Conservation (phyloP, 768 basidiomycete genomes). For the Rhodotorula kratochvilovae region DNA sequence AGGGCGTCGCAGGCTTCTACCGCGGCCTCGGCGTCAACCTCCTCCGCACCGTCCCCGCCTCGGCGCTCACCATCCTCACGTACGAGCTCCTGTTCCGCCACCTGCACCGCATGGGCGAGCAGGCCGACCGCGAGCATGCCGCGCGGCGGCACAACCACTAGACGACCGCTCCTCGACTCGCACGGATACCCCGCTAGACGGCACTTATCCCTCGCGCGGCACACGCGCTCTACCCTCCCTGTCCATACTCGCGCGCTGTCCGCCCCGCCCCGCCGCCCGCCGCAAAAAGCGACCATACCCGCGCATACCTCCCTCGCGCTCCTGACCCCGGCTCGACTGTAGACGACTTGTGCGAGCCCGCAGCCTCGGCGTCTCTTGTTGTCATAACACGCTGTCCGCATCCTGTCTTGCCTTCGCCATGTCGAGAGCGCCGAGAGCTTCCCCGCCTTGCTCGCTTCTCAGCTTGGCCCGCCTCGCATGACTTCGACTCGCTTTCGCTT, state of each 20-base stretch:
- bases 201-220: too few relatives aligned
- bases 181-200: too few relatives aligned
- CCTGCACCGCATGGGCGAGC: background rate
- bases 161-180: too few relatives aligned
- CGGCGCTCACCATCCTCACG: slow-evolving; percentile 92
- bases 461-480: too few relatives aligned
- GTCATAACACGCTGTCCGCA: background rate
- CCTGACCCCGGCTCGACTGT: too few relatives aligned
- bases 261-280: too few relatives aligned
- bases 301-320: too few relatives aligned
- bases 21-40: slow-evolving; percentile 91
- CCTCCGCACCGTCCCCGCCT: slow-evolving; percentile 89
- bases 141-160: background rate
- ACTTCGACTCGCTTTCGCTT: too few relatives aligned
- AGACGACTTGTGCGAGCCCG: background rate
- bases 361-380: background rate
- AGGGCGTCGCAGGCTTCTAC: slow-evolving; percentile 87
- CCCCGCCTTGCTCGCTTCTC: background rate
- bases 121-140: background rate
- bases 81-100: slow-evolving; percentile 49
- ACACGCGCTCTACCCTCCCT: too few relatives aligned
- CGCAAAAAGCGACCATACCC: too few relatives aligned
- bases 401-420: background rate
- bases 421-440: background rate
- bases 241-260: too few relatives aligned